Base-by-base conservation (phyloP, 78 protist genomes). In the Isochrysis galbana region DNA sequence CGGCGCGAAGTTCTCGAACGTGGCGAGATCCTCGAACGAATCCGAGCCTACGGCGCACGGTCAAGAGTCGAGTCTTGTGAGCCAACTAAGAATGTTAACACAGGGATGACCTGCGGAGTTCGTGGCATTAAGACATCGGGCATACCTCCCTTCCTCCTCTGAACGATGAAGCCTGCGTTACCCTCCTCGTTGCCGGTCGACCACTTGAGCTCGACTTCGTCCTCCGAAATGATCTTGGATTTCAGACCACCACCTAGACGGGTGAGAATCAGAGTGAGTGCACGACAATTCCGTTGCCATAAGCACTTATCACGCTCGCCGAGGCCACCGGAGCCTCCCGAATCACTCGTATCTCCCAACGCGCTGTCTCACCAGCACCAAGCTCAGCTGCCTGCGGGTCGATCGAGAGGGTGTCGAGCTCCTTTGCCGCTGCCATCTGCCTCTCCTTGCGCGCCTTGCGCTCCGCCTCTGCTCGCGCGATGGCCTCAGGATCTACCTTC, bases 301-400 rank as follows among this genome's bases (percentile, higher is more conserved):
- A n/a, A n/a, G n/a, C n/a, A n/a, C n/a, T n/a, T n/a, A n/a, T n/a
- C n/a, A n/a, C n/a, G n/a, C n/a, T n/a, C n/a, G n/a, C n/a, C n/a
- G n/a, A n/a, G n/a, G n/a, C n/a, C n/a, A n/a, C n/a, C n/a, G n/a
- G n/a, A n/a, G n/a, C n/a, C n/a, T n/a, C n/a, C n/a, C n/a, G n/a
- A n/a, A n/a, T n/a, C n/a, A n/a, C n/a, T n/a, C n/a, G n/a, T n/a
- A n/a, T n/a, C n/a, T n/a, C n/a, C n/a, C n/a, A n/a, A n/a, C n/a
- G n/a, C n/a, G n/a, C n/a, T n/a, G n/a, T n/a, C n/a, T n/a, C 61
- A 14, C 61, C 61, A 51, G 80, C 80, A 21, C 80, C 80, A 21
- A 70, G 80, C 80, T 70, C 80, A 36, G 80, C 80, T 41, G 80
- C 80, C 80, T 70, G 80, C 36, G 80, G 80, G 41, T 70, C 80